A percentile compares a stretch with the other conserved stretches of the same genome.
These are phyloP conservation scores for Diutina rugosa DNA, from an alignment of 1,139 yeast genomes.

Conservation along the genomic window DNA sequence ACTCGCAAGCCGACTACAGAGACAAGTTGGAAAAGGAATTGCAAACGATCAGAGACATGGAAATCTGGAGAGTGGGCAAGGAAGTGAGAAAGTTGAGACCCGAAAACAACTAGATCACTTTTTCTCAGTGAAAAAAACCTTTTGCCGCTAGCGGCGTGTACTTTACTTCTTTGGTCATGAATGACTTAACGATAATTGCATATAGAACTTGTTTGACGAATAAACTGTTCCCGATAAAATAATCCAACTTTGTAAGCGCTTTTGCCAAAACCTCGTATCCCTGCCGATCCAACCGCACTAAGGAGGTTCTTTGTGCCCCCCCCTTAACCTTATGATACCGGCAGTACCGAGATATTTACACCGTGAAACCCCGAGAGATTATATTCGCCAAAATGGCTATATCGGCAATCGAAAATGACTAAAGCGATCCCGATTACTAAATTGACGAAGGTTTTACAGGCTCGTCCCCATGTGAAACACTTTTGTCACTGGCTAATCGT, in stretches of 20 bases:
- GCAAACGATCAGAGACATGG: conserved; percentile 87
- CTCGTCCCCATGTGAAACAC: neutral
- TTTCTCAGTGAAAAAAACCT: too few relatives aligned
- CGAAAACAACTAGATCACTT: conserved; percentile 73
- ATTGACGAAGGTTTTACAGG: neutral
- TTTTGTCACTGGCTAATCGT: too few relatives aligned
- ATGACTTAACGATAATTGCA: conserved; percentile 4
- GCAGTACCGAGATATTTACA: neutral
- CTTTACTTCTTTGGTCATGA: conserved; percentile 10
- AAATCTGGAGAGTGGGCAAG: conserved; percentile 99
- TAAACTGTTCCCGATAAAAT: conserved; percentile 15
- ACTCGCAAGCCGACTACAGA: conserved; percentile 97
- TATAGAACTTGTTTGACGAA: conserved; percentile 26
- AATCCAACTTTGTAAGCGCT: neutral
- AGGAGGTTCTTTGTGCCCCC: too few relatives aligned
- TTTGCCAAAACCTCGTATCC: too few relatives aligned
- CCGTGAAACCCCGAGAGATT: neutral
- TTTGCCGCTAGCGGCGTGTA: conserved; percentile 2
- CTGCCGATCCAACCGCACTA: neutral
- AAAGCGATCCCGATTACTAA: too few relatives aligned
- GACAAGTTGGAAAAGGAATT: conserved; percentile 91
- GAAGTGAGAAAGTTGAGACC: conserved; percentile 99
- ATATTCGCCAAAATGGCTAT: too few relatives aligned
- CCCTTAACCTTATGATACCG: neutral
- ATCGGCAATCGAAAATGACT: too few relatives aligned